Percentiles rank a stretch among this genome's conserved stretches.
Conservation (phyloP, 108 stramenopile genomes). For the Stephanodiscus triporus region DNA sequence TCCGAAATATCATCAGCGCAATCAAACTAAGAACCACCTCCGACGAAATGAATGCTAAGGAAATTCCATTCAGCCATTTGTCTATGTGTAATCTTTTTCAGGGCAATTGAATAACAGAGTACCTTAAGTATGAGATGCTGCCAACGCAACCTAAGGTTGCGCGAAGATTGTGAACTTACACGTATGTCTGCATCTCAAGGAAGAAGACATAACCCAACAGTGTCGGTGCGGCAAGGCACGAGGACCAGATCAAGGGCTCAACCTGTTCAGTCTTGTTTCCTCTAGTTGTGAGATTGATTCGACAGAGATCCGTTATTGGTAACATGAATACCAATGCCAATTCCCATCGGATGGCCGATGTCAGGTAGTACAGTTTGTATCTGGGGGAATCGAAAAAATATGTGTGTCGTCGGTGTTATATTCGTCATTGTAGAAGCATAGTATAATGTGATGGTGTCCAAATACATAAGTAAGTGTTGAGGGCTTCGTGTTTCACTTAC, state of each 20-base stretch:
- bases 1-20: constrained; percentile 12
- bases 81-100: constrained; percentile 51
- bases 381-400: constrained; percentile 9
- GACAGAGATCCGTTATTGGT: constrained; percentile 50
- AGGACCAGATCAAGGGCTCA: constrained; percentile 56
- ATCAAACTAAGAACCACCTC: constrained; percentile 35
- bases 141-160: background rate
- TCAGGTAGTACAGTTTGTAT: constrained; percentile 40
- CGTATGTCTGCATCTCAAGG: constrained; percentile 65
- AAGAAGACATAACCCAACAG: constrained; percentile 58
- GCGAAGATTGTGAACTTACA: constrained; percentile 25
- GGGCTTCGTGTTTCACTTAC: constrained; percentile 15
- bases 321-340: constrained; percentile 51
- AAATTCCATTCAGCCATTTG: constrained; percentile 52
- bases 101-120: background rate
- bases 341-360: constrained; percentile 50
- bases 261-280: constrained; percentile 76
- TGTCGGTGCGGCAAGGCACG: constrained; percentile 55
- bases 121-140: background rate
- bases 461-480: background rate
- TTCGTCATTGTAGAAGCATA: background rate
- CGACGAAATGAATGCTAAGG: constrained; percentile 50
- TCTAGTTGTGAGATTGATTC: constrained; percentile 57
- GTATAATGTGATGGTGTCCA: constrained; percentile 5
- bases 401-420: background rate